Percentiles rank a stretch among this genome's conserved stretches.
Evolutionary conservation across 2,329 filamentous ascomycete species (phyloP).

Genomic region (Aureobasidium leucospermi): DNA sequence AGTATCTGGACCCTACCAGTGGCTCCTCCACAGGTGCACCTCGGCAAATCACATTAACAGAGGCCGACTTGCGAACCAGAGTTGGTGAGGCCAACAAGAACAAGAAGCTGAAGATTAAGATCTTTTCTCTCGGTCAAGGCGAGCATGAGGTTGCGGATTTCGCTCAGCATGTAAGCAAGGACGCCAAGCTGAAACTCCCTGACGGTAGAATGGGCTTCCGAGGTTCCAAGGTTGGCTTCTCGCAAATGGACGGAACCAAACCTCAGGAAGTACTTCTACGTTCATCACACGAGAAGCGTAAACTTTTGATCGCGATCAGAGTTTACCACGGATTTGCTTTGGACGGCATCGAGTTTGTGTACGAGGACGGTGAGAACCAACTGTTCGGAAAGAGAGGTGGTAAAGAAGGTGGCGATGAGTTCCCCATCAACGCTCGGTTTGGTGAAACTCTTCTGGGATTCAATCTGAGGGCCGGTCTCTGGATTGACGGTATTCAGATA

Average conservation of each 20-base stretch:
- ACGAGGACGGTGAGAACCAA: conserved; percentile 78
- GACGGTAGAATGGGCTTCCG: conserved; percentile 68
- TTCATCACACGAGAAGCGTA: conserved; percentile 58
- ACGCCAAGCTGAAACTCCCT: conserved; percentile 65
- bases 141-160: conserved; percentile 73
- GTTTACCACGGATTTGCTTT: conserved; percentile 71
- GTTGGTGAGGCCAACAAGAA: conserved; percentile 68
- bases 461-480: conserved; percentile 67
- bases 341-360: conserved; percentile 86
- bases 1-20: conserved; percentile 59
- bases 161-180: conserved; percentile 59
- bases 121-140: conserved; percentile 71
- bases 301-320: conserved; percentile 66
- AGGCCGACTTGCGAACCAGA: conserved; percentile 63
- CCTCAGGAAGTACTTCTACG: conserved; percentile 68
- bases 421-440: conserved; percentile 73
- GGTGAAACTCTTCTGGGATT: conserved; percentile 88
- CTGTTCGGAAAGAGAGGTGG: conserved; percentile 78
- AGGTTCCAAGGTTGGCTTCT: conserved; percentile 66
- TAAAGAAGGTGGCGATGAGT: conserved; percentile 61
- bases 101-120: conserved; percentile 58
- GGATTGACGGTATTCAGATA: conserved; percentile 85
- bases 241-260: conserved; percentile 61
- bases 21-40: conserved; percentile 52
- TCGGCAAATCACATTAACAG: conserved; percentile 66